Evolutionary conservation across 495 filamentous ascomycete species (phyloP), one percentile per base, ranked within the genome.

Genomic region (Penicillium ucsense): DNA sequence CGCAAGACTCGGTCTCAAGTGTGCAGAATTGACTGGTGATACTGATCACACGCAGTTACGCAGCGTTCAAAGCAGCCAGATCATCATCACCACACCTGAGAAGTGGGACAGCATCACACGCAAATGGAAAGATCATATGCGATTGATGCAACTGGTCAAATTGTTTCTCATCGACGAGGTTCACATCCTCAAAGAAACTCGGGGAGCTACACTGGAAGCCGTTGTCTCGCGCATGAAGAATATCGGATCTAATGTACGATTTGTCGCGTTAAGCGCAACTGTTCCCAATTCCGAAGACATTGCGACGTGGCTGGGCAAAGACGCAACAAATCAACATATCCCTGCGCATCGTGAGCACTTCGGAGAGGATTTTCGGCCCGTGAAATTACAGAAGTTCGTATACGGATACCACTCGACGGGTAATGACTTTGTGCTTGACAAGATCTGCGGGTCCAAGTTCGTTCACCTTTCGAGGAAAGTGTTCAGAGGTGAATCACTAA

Each of bases 41-140:
- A 95, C 91, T 0, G 86, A 90, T 39, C 71, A 80, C 46, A 65
- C 70, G 2, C 84, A 95, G 54, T 71, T 95, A 48, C 73, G 71
- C 38, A 80, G 75, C 49, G 85, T 95, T 8, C 84, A 89, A 45
- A 81, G 70, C 54, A 91, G 90, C 34, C 85, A 83, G 43, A 89
- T 98, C 47, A 95, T 98, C 48, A 83, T 98, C 42, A 97, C 92
- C 0, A 98, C 92, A 0, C 92, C 92, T 1, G 92, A 98, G 64
- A 98, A 98, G 62, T 98, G 92, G 92, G 92, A 98, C 64, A 94
- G 88, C 49, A 85, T 98, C 64, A 98, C 92, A 1, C 77, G 92
- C 31, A 92, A 89, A 63, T 98, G 92, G 92, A 83, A 86, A 55
- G 92, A 97, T 55, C 88, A 97, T 57, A 74, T 74, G 41, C 86